Conservation (phyloP, 208 protist species). For the Naegleria gruberi region DNA sequence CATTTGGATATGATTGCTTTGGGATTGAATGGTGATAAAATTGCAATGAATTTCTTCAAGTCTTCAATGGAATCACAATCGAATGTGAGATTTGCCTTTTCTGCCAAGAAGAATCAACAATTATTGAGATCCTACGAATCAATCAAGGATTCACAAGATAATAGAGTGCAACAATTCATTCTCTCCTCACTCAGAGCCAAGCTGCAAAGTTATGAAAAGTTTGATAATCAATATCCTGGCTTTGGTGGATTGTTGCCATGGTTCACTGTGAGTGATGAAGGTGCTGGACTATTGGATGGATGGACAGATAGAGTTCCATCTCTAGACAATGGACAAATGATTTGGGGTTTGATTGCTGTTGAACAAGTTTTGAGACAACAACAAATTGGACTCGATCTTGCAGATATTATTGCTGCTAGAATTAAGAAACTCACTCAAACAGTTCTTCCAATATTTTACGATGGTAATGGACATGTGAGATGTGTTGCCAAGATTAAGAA, state of each 20-base stretch:
- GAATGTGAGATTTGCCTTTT: not conserved
- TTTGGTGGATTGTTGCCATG: conserved; percentile 45
- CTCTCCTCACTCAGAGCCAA: conserved; percentile 36
- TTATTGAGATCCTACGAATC: not conserved
- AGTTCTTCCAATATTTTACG: conserved; percentile 38
- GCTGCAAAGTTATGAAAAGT: conserved; percentile 39
- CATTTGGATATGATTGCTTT: conserved; percentile 36
- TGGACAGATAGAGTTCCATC: conserved; percentile 34
- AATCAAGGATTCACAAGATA: not conserved
- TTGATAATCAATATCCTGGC: conserved; percentile 34
- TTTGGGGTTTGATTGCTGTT: conserved; percentile 32
- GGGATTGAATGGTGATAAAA: not conserved
- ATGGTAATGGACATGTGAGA: conserved; percentile 21
- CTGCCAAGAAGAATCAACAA: not conserved
- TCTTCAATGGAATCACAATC: not conserved
- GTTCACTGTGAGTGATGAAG: conserved; percentile 35
- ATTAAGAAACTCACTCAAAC: conserved; percentile 27
- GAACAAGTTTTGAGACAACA: not conserved
- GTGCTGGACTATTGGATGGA: conserved; percentile 25
- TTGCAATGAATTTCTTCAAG: not conserved
- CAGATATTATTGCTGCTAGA: not conserved
- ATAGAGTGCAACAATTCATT: not conserved
- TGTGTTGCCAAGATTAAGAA: conserved; percentile 36
- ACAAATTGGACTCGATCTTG: conserved; percentile 9
- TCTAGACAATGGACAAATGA: conserved; percentile 47